Conservation (phyloP, 192 early-diverging fungal genomes). For the Helicostylum pulchrum region DNA sequence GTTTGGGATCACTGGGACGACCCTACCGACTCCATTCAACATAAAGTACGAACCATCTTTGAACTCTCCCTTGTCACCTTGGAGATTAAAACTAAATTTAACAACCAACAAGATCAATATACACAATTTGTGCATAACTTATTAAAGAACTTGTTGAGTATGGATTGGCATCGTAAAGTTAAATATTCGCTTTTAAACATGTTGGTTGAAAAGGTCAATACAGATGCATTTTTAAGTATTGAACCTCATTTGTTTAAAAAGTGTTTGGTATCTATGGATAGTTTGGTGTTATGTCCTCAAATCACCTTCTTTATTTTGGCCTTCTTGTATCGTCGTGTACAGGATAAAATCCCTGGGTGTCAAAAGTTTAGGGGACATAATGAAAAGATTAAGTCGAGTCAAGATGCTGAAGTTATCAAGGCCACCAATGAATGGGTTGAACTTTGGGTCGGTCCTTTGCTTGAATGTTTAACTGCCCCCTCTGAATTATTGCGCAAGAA, state of each 20-base stretch:
- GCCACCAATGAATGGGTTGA: slow-evolving; percentile 42
- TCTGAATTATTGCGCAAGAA: slow-evolving; percentile 55
- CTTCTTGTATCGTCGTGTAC: slow-evolving; percentile 34
- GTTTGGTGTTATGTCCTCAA: slow-evolving; percentile 49
- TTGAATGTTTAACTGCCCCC: slow-evolving; percentile 48
- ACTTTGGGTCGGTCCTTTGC: slow-evolving; percentile 57
- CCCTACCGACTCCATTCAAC: slow-evolving; percentile 76
- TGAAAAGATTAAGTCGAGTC: slow-evolving; percentile 2
- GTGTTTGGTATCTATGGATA: slow-evolving; percentile 59
- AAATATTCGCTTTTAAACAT: slow-evolving; percentile 79
- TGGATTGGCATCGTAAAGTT: slow-evolving; percentile 75
- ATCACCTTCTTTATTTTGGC: slow-evolving; percentile 43
- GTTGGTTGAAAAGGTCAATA: slow-evolving; percentile 49
- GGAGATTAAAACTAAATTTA: slow-evolving; percentile 30
- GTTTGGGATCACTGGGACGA: slow-evolving; percentile 87
- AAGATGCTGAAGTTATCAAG: slow-evolving; percentile 6
- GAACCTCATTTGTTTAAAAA: slow-evolving; percentile 61
- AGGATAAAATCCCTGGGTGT: slow-evolving; percentile 27
- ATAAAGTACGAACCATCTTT: slow-evolving; percentile 69
- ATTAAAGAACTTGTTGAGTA: slow-evolving; percentile 63
- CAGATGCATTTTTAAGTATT: slow-evolving; percentile 49
- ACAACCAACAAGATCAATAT: slow-evolving; percentile 26
- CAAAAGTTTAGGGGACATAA: slow-evolving; percentile 19
- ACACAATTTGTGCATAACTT: slow-evolving; percentile 54
- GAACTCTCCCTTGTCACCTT: slow-evolving; percentile 66